A percentile compares a stretch with the other conserved stretches of the same genome.
Evolutionary conservation across 1,284 basidiomycete species (phyloP).

Genomic region (Ustilago shanxiensis): DNA sequence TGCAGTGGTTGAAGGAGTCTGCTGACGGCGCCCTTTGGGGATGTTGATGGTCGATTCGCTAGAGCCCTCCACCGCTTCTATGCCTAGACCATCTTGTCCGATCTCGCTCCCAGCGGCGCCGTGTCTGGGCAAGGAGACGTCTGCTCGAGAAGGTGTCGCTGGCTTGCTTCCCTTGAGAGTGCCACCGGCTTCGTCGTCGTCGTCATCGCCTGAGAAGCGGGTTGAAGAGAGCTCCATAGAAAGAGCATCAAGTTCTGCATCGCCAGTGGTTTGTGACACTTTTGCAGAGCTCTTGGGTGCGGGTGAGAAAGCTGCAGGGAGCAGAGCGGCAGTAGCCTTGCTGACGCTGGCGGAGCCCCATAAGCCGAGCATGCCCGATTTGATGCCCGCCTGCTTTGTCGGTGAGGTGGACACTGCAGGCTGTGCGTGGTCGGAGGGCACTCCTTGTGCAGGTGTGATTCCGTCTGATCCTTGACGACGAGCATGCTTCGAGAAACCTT

Average conservation of each 20-base stretch:
- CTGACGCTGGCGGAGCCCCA: conserved; percentile 49
- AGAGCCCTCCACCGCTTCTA: neutral
- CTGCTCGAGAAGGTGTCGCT: conserved; percentile 14
- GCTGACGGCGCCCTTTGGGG: conserved; percentile 36
- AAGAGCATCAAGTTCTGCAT: conserved; percentile 50
- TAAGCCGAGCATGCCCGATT: conserved; percentile 46
- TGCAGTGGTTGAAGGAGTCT: conserved; percentile 48
- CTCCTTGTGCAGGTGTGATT: conserved; percentile 1
- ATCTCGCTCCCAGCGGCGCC: neutral
- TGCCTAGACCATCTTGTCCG: neutral
- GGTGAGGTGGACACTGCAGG: conserved; percentile 21
- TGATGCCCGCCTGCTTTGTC: conserved; percentile 23
- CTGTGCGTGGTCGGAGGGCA: conserved; percentile 1
- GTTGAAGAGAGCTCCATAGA: conserved; percentile 27
- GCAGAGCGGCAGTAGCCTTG: conserved; percentile 44
- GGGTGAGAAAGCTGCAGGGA: conserved; percentile 21
- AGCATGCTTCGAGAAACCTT: conserved; percentile 62
- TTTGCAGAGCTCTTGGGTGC: conserved; percentile 11
- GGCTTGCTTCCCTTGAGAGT: conserved; percentile 50
- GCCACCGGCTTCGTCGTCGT: conserved; percentile 27
- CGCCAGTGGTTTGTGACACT: conserved; percentile 28
- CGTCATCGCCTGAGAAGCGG: conserved; percentile 23
- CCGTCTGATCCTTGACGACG: conserved; percentile 36
- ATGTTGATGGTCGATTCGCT: conserved; percentile 20
- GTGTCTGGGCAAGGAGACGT: neutral